Percentiles rank a stretch among this genome's conserved stretches.
Evolutionary conservation across 371 early-diverging fungal genomes (phyloP).

Genomic region (Apophysomyces trapeziformis): DNA sequence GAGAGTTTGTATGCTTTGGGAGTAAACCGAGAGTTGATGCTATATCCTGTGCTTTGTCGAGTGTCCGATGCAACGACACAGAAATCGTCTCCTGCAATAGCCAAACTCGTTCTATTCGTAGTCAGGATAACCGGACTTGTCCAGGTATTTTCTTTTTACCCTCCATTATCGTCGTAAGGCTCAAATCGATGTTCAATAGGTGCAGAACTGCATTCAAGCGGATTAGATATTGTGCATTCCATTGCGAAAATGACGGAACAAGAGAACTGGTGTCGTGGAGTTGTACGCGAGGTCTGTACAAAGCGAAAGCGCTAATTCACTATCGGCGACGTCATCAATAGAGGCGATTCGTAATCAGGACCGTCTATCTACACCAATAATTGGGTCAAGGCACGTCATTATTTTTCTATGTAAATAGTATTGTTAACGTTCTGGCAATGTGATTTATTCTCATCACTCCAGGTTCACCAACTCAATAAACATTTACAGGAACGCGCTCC

Average conservation of each 20-base stretch:
- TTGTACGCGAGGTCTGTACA: neutral
- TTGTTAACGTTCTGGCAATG: too few species aligned
- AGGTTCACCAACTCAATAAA: too few species aligned
- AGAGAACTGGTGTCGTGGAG: neutral
- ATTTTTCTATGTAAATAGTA: too few species aligned
- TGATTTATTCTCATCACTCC: too few species aligned
- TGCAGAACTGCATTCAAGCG: constrained; percentile 40
- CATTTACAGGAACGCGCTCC: too few species aligned
- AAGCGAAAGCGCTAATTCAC: neutral
- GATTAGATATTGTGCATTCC: constrained; percentile 37
- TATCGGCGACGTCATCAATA: neutral
- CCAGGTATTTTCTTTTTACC: constrained; percentile 44
- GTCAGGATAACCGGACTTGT: neutral
- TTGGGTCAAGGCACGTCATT: too few species aligned
- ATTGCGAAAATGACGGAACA: constrained; percentile 12
- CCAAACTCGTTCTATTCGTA: constrained; percentile 84
- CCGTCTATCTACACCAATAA: too few species aligned
- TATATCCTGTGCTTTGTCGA: constrained; percentile 95
- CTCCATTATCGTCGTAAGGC: constrained; percentile 84
- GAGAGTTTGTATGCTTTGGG: constrained; percentile 94
- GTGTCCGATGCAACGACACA: constrained; percentile 98
- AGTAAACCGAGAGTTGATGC: constrained; percentile 93
- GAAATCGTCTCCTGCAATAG: constrained; percentile 96
- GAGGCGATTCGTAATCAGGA: too few species aligned
- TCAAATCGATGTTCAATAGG: constrained; percentile 73